A percentile compares a stretch with the other conserved stretches of the same genome.
These are phyloP conservation scores for Thermothelomyces thermophilus DNA, from an alignment of 2,329 filamentous ascomycete species.

Conservation along the genomic window DNA sequence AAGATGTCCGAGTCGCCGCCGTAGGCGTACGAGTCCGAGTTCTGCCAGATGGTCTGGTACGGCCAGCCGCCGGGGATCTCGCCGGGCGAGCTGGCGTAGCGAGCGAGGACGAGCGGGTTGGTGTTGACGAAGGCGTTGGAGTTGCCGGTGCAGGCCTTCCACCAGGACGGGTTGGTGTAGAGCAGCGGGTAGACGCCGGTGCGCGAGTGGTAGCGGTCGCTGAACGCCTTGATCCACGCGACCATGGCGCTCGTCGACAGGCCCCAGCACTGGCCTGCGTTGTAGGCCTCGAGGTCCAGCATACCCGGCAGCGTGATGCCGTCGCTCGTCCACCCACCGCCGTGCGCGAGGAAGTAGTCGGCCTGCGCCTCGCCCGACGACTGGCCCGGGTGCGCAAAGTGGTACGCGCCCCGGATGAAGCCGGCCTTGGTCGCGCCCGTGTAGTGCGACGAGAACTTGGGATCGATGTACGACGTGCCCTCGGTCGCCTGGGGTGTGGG, in stretches of 20 bases:
- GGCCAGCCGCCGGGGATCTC: neutral
- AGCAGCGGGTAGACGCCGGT: neutral
- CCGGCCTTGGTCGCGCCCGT: neutral
- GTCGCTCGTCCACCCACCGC: neutral
- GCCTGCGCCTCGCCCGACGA: neutral
- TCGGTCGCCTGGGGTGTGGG: neutral
- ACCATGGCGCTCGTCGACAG: neutral
- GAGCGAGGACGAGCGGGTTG: neutral
- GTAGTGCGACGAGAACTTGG: neutral
- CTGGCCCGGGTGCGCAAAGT: neutral
- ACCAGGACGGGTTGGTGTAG: neutral
- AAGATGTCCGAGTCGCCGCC: neutral
- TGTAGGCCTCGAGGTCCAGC: neutral
- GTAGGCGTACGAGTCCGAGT: neutral
- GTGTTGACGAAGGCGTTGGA: neutral
- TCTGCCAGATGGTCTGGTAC: neutral
- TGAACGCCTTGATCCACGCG: neutral
- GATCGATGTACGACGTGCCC: neutral
- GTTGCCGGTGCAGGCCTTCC: neutral
- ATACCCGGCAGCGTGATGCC: neutral
- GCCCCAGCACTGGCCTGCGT: neutral
- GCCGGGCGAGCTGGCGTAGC: neutral
- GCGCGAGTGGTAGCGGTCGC: neutral
- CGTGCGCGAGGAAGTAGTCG: neutral
- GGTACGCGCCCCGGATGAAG: neutral